These are phyloP conservation scores for Xylaria curta DNA, from an alignment of 495 filamentous ascomycete species.

Conservation along the genomic window DNA sequence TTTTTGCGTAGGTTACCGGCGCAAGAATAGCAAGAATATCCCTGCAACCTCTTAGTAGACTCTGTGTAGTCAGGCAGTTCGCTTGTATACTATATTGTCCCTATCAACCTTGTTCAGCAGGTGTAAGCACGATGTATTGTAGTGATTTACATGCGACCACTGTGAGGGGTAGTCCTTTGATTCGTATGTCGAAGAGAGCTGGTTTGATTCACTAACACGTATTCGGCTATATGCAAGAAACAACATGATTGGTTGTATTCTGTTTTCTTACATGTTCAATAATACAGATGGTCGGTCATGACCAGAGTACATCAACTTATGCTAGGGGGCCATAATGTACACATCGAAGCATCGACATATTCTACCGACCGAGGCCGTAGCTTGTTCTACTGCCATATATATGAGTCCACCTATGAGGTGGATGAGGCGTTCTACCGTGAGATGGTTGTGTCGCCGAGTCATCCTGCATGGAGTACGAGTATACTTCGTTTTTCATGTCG, in stretches of 20 bases:
- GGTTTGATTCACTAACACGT: neutral
- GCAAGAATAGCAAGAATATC: no score
- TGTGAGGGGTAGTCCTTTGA: no score
- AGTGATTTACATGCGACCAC: no score
- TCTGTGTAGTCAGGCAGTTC: no score
- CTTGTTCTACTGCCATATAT: constrained; percentile 11
- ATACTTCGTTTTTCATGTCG: neutral
- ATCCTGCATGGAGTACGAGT: constrained; percentile 7
- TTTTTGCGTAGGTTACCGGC: no score
- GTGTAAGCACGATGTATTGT: neutral
- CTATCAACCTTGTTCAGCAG: neutral
- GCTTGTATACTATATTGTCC: no score
- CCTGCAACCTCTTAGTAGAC: no score
- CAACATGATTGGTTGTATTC: neutral
- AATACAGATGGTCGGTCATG: neutral
- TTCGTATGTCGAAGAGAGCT: neutral
- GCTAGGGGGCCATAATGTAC: neutral
- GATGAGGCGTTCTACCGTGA: neutral
- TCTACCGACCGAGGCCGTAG: constrained; percentile 12
- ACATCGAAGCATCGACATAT: neutral
- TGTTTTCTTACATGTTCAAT: constrained; percentile 21
- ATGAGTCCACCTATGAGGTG: neutral
- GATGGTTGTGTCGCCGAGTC: neutral
- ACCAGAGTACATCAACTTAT: constrained; percentile 4
- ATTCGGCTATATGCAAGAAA: neutral